A percentile compares a stretch with the other conserved stretches of the same genome.
Evolutionary conservation across 768 basidiomycete species (phyloP).

Genomic region (Phaeotremella skinneri): DNA sequence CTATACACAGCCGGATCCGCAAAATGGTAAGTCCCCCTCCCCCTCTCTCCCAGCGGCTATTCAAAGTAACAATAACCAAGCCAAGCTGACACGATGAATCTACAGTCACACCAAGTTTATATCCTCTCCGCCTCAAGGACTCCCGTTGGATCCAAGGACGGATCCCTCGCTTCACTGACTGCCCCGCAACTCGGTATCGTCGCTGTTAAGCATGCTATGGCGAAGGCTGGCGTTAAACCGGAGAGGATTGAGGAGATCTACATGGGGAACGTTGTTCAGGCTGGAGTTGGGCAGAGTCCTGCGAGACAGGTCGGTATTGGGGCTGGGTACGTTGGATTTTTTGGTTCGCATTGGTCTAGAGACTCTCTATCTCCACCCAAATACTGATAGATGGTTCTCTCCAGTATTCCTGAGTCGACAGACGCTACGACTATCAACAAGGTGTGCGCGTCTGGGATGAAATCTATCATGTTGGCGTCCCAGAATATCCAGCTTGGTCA

Average conservation of each 20-base stretch:
- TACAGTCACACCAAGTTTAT: conserved; percentile 43
- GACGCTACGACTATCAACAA: conserved; percentile 99
- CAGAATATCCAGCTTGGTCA: conserved; percentile 87
- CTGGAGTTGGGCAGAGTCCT: conserved; percentile 95
- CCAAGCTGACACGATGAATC: background rate
- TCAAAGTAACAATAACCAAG: conserved; percentile 6
- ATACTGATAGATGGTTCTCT: background rate
- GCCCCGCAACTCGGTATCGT: conserved; percentile 85
- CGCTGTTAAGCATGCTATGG: conserved; percentile 86
- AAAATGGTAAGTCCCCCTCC: conserved; percentile 13
- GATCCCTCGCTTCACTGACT: conserved; percentile 78
- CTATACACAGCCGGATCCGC: background rate
- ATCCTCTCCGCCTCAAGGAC: conserved; percentile 93
- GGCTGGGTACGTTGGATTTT: conserved; percentile 59
- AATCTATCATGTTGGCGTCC: conserved; percentile 88
- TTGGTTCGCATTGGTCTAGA: background rate
- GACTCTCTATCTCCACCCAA: too few relatives aligned
- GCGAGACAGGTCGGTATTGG: conserved; percentile 93
- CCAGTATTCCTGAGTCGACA: conserved; percentile 64
- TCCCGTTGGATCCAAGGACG: conserved; percentile 89
- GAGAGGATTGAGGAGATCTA: conserved; percentile 88
- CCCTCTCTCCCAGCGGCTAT: background rate
- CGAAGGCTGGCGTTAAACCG: conserved; percentile 74
- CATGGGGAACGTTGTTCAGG: conserved; percentile 97
- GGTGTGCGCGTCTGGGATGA: conserved; percentile 97